Evolutionary conservation across 805 yeast species (phyloP), one percentile per base, ranked within the genome.

Genomic region (Isabelozyma rhagii): DNA sequence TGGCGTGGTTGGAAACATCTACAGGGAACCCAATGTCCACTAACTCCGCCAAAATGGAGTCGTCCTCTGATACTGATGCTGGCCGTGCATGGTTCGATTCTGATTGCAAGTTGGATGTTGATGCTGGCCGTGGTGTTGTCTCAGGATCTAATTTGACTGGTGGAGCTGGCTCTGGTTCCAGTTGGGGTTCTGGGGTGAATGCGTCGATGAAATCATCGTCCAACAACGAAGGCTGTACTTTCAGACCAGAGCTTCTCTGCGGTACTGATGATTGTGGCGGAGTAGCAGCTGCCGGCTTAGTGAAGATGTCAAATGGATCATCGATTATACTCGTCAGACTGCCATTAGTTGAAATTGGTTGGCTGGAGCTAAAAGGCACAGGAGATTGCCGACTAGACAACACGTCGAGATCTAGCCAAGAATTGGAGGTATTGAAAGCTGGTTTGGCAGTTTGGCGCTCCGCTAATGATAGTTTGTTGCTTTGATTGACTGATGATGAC

Each of bases 11-110:
- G 4, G 94, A 83, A 47, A 75, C 79, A 1, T 81, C 83, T 0
- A 79, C 69, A 1, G 85, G 66, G 58, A 89, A 89, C 2, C 96
- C 96, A 82, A 89, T 89, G 51, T 89, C 94, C 2, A 87, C 66
- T 41, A 89, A 71, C 55, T 83, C 87, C 0, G 93, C 93, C 14
- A 88, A 61, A 1, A 82, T 74, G 41, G 68, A 69, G 54, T 83
- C 87, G 43, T 65, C 63, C 5, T 27, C 31, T n/a, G 8, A n/a
- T 39, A 21, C 25, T 39, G 29, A 38, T 8, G 18, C n/a, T 27
- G 18, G 27, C 17, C 44, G 17, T 10, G 39, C 17, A 18, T n/a
- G 39, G 45, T 40, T 38, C 15, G 14, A 10, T 25, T 21, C 44
- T 13, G 9, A 11, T n/a, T 17, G 34, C n/a, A 6, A 48, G 47